Evolutionary conservation across 192 early-diverging fungal genomes (phyloP).

Genomic region (Haplosporangium gracile): DNA sequence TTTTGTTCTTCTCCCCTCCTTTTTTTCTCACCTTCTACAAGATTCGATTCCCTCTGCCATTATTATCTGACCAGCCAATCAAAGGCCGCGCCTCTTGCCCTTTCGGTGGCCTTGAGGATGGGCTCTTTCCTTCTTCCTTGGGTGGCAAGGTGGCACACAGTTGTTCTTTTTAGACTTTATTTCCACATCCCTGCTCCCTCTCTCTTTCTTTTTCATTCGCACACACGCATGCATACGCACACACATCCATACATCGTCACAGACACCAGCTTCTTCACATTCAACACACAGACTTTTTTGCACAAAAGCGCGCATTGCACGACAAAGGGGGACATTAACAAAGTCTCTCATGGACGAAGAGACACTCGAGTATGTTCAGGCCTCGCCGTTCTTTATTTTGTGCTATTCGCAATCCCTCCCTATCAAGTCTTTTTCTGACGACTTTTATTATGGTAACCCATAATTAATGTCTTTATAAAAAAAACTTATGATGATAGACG

Average conservation of each 20-base stretch:
- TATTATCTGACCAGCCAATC: background rate
- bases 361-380: slow-evolving; percentile 2
- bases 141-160: background rate
- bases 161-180: background rate
- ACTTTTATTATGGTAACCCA: background rate
- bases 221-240: background rate
- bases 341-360: slow-evolving; percentile 10
- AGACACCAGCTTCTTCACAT: background rate
- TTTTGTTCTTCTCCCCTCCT: too few relatives aligned
- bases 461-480: background rate
- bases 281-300: too few relatives aligned
- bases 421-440: background rate
- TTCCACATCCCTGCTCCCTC: background rate
- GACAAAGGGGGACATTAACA: background rate
- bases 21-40: too few relatives aligned
- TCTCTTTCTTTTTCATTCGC: background rate
- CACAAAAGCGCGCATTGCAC: background rate
- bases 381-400: background rate
- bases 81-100: background rate
- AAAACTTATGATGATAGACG: background rate
- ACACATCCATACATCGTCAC: background rate
- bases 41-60: background rate
- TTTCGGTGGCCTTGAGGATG: background rate
- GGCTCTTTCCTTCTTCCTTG: background rate
- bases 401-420: background rate